These are phyloP conservation scores for Ramaria sp. DNA, from an alignment of 768 basidiomycete species.

Conservation along the genomic window DNA sequence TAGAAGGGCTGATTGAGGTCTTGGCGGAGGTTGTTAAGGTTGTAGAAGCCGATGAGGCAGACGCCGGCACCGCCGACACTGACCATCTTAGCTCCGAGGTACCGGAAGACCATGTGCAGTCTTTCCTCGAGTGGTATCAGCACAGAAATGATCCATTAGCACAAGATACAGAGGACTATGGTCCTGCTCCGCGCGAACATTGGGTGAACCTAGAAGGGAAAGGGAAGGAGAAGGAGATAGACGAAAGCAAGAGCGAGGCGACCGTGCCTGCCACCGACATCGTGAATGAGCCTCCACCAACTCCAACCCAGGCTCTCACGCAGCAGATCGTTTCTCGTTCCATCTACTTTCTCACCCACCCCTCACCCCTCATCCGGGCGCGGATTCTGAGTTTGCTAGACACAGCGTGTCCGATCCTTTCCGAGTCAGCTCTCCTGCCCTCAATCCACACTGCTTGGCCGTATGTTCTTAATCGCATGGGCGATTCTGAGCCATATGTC, in stretches of 20 bases:
- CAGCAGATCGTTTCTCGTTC: slow-evolving; percentile 82
- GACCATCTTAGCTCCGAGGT: slow-evolving; percentile 9
- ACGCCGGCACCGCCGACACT: slow-evolving; percentile 10
- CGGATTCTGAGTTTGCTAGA: slow-evolving; percentile 69
- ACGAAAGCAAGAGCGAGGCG: slow-evolving; percentile 14
- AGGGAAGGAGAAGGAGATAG: slow-evolving; percentile 15
- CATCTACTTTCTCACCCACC: slow-evolving; percentile 83
- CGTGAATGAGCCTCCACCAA: slow-evolving; percentile 35
- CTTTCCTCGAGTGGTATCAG: slow-evolving; percentile 57
- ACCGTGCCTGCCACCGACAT: slow-evolving; percentile 23
- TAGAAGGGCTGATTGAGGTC: slow-evolving; percentile 82
- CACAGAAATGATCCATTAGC: slow-evolving; percentile 32
- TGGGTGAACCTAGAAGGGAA: slow-evolving; percentile 33
- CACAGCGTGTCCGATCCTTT: slow-evolving; percentile 61
- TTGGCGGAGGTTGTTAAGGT: slow-evolving; percentile 76
- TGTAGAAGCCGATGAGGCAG: slow-evolving; percentile 39
- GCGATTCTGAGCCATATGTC: slow-evolving; percentile 66
- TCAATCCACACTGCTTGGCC: slow-evolving; percentile 88
- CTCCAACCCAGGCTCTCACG: slow-evolving; percentile 64
- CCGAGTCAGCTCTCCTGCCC: slow-evolving; percentile 68
- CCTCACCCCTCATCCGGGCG: slow-evolving; percentile 76
- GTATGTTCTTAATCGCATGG: slow-evolving; percentile 77
- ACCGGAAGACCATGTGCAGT: slow-evolving; percentile 6
- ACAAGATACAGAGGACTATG: slow-evolving; percentile 39
- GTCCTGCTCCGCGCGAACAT: slow-evolving; percentile 45